These are phyloP conservation scores for Calocera viscosa DNA, from an alignment of 768 basidiomycete species.

Conservation along the genomic window DNA sequence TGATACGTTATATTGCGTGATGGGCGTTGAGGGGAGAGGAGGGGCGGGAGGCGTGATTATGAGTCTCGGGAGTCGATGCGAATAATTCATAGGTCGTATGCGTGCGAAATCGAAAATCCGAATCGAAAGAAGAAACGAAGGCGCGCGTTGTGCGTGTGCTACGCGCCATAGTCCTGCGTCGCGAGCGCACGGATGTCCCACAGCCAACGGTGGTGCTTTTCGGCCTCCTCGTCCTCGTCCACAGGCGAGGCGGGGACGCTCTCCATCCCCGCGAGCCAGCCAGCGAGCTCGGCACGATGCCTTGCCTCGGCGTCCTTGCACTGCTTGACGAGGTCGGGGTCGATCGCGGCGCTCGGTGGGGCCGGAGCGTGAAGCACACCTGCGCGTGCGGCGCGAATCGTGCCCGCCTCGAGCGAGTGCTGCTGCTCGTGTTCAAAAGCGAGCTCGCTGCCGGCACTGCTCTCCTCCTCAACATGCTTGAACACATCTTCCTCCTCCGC, in stretches of 20 bases:
- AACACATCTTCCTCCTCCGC: constrained; percentile 96
- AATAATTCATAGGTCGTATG: not conserved
- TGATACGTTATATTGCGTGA: not conserved
- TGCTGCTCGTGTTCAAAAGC: constrained; percentile 8
- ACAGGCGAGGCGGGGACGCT: not conserved
- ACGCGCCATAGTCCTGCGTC: constrained; percentile 37
- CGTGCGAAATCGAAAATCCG: not conserved
- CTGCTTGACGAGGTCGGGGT: constrained; percentile 56
- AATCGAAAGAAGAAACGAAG: not conserved
- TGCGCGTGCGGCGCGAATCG: not conserved
- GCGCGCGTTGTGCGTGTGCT: not conserved
- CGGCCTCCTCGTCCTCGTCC: constrained; percentile 23
- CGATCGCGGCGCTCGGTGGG: constrained; percentile 30
- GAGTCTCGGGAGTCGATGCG: not conserved
- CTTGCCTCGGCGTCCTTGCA: constrained; percentile 70
- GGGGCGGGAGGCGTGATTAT: not conserved
- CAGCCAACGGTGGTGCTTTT: constrained; percentile 51
- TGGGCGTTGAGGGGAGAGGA: not conserved
- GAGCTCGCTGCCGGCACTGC: constrained; percentile 6
- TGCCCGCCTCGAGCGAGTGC: constrained; percentile 1
- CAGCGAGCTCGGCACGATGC: constrained; percentile 72
- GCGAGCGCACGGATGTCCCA: constrained; percentile 77
- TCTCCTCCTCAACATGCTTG: constrained; percentile 76
- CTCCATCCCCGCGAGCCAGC: constrained; percentile 38
- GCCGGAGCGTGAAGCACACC: not conserved